A percentile compares a stretch with the other conserved stretches of the same genome.
Conservation (phyloP, 1,139 yeast species). For the Geotrichum histeridarum region DNA sequence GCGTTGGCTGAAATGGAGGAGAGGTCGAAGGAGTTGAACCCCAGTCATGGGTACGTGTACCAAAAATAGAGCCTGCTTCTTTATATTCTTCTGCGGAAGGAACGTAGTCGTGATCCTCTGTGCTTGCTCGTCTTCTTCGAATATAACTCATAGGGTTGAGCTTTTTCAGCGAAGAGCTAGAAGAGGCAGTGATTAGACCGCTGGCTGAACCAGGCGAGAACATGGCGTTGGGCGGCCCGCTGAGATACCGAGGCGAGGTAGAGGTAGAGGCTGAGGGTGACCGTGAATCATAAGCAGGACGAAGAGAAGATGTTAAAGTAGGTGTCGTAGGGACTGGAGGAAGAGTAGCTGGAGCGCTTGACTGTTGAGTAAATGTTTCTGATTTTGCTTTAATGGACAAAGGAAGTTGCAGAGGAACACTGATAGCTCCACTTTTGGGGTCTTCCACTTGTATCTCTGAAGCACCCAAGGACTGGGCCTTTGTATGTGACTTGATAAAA, state of each 20-base stretch:
- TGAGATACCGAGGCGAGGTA: not conserved
- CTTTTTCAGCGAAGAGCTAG: constrained; percentile 26
- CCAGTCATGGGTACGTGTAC: constrained; percentile 37
- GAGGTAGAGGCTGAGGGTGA: not conserved
- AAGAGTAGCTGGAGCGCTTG: not conserved
- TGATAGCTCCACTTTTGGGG: not conserved
- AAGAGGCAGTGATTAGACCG: not conserved
- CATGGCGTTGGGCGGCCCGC: not conserved
- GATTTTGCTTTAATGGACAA: not conserved
- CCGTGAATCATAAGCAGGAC: not conserved
- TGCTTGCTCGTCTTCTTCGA: constrained; percentile 16
- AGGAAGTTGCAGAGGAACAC: not conserved
- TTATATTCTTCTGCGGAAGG: constrained; percentile 21
- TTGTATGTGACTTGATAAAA: constrained; percentile 26
- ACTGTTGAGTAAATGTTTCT: not conserved
- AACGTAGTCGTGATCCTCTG: constrained; percentile 6
- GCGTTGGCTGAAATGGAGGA: constrained; percentile 15
- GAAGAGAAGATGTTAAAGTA: not conserved
- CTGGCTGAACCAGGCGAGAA: not conserved
- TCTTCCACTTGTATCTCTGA: not conserved
- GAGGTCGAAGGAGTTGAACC: constrained; percentile 22
- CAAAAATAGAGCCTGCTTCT: constrained; percentile 35
- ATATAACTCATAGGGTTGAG: constrained; percentile 29
- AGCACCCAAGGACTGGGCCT: constrained; percentile 22
- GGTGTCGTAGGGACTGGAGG: not conserved